Conservation (phyloP, 2,329 filamentous ascomycete species). For the Fusarium nurragi region DNA sequence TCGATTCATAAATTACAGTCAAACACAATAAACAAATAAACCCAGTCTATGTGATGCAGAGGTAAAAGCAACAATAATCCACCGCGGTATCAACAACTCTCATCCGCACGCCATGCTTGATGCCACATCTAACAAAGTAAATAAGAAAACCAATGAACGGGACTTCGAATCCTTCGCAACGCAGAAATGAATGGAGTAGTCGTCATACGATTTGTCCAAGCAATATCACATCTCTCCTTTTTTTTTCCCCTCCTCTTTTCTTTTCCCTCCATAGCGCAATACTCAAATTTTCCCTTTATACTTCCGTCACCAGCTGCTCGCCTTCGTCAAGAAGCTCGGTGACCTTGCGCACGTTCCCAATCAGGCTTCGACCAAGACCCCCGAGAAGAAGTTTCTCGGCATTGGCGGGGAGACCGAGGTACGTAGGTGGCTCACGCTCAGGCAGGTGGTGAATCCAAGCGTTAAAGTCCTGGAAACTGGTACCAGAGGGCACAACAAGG, state of each 20-base stretch:
- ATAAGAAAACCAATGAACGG: neutral
- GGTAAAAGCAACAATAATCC: conserved; percentile 38
- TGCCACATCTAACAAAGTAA: conserved; percentile 21
- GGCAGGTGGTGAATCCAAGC: conserved; percentile 91
- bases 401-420: conserved; percentile 91
- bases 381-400: conserved; percentile 95
- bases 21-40: conserved; percentile 10
- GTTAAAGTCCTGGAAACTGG: conserved; percentile 85
- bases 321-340: conserved; percentile 91
- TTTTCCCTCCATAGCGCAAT: neutral
- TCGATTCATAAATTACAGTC: neutral
- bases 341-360: conserved; percentile 84
- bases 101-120: conserved; percentile 20
- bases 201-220: neutral
- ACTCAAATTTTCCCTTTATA: conserved; percentile 38
- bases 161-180: neutral
- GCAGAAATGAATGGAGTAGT: conserved; percentile 3
- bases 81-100: conserved; percentile 2
- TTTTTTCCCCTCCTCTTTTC: neutral
- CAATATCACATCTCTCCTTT: neutral
- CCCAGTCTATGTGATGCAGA: conserved; percentile 26
- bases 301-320: conserved; percentile 85
- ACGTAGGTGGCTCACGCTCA: conserved; percentile 95
- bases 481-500: conserved; percentile 81
- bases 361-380: conserved; percentile 84